Base-by-base conservation (phyloP, 495 filamentous ascomycete species). In the Trichoderma virens region DNA sequence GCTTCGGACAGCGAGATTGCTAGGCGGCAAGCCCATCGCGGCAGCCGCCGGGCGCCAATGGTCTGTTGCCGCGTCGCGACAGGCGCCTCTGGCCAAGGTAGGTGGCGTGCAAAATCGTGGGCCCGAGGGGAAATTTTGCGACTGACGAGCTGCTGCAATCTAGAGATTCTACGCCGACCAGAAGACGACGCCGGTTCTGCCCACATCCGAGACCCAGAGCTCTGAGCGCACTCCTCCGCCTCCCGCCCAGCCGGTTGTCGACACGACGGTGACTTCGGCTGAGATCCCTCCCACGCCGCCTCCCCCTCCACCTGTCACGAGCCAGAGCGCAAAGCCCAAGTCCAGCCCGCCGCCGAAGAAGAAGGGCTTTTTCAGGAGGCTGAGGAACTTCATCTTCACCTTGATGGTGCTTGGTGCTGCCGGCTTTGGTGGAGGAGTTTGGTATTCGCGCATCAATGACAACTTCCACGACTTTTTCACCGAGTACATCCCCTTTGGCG, bases 381-480 rank as follows among this genome's bases (percentile, higher is more conserved):
- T 81, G 64, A 75, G 76, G 68, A 85, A 81, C 65, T 90, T 90
- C 73, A 71, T 97, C 38, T 71, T 90, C 51, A 86, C 86, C 56
- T 70, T 96, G 61, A 77, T 91, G 59, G 72, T 96, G 35, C 82
- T 96, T 9, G 83, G 87, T 43, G 86, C 82, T 7, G 70, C 95
- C 18, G 86, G 87, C 34, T 98, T 96, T 66, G 93, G 85, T 64
- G 92, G 91, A 65, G 91, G 93, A 59, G 85, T 96, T 60, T 96
- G 90, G 78, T 90, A 95, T 71, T 94, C 94, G 27, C 83, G 96
- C 65, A 86, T 92, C 75, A 94, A 87, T 67, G 94, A 98, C 78
- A 96, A 93, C 75, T 97, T 97, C 82, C 95, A 98, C 73, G 94
- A 98, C 72, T 97, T 98, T 79, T 98, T 98, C 79, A 98, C 95